Base-by-base conservation (phyloP, 2,329 filamentous ascomycete genomes). In the Diaporthe ampelina region DNA sequence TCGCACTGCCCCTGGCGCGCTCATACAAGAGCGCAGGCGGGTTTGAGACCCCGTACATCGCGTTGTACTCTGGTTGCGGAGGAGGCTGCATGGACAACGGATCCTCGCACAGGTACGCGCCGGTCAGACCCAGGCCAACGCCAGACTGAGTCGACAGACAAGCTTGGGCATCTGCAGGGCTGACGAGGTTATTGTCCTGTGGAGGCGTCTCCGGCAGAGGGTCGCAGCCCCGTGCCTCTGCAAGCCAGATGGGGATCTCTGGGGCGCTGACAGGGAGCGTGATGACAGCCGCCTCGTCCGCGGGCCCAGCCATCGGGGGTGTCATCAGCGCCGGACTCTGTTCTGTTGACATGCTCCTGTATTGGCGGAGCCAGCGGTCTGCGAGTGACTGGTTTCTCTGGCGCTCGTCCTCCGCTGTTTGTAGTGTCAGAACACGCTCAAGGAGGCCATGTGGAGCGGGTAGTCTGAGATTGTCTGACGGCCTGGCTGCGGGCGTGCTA, bases 391-490 rank as follows among this genome's bases (percentile, higher is more conserved):
- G 24, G 11, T 32, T 65, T 19, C 72, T 68, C 32, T 50, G 43
- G 3, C 65, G 63, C 17, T 76, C 61, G 9, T 73, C 63, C 4
- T 63, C 70, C 8, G 24, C 9, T 10, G n/a, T 21, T 1, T 26
- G 45, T n/a, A 8, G n/a, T 70, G 37, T 8, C 45, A 74, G 56
- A 1, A 74, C 72, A 13, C 70, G 70, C 26, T 76, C 75, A 21
- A 76, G 70, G 21, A 76, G 61, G 50, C 70, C 74, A 43, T 72
- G 74, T 8, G 74, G 68, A 10, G 71, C 71, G 35, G 75, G 75
- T n/a, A 76, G 50, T 17, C 74, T 69, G 54, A 74, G 37, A 19
- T 52, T 72, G 10, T 72, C 63, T 19, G 68, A 56, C 3, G 74
- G 59, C 32, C 70, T 72, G 21, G 61, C 43, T 8, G 70, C 70